Base-by-base conservation (phyloP, 768 basidiomycete species). In the Tylopilus felleus region DNA sequence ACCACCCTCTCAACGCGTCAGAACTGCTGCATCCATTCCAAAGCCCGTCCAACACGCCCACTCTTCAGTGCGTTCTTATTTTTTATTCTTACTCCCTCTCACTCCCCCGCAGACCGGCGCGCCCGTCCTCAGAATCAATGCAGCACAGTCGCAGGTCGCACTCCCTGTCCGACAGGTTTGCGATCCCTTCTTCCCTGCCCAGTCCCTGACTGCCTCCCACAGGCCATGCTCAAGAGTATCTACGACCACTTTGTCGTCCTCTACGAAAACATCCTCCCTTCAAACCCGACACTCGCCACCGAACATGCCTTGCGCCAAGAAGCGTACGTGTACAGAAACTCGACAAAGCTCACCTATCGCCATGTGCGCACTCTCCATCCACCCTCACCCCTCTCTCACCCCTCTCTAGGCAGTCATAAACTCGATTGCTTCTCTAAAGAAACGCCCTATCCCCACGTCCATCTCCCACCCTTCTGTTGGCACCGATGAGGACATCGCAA, bases 221-320 rank as follows among this genome's bases (percentile, higher is more conserved):
- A 90, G 85, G 77, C 83, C 2, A 82, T 92, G 87, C 74, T 94
- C 56, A 87, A 86, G 68, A 78, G 74, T 0, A 72, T 94, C 12
- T 86, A 85, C 61, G 82, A 88, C 23, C 86, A 89, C 62, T 94
- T 90, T 63, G 58, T 74, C 28, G 73, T 83, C 22, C 73, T 94
- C 3, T 94, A 94, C 72, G 72, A 80, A 9, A 53, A 70, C 9
- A 72, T 93, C 43, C 69, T 80, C 3, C 69, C 80, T 3, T 53
- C 70, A 14, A 76, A 85, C 54, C 84, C 88, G 0, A 72, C 76
- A 22, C 67, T 94, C 19, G 88, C 91, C 0, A 73, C 84, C 0
- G 84, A 91, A 49, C 88, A 96, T 71, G 84, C 93, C 4, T 77
- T 93, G 10, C 80, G 74, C 46, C 92, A 96, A 63, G 93, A 96